Evolutionary conservation across 345 rosid species (phyloP).

Genomic region (Eucalyptus curtisii): DNA sequence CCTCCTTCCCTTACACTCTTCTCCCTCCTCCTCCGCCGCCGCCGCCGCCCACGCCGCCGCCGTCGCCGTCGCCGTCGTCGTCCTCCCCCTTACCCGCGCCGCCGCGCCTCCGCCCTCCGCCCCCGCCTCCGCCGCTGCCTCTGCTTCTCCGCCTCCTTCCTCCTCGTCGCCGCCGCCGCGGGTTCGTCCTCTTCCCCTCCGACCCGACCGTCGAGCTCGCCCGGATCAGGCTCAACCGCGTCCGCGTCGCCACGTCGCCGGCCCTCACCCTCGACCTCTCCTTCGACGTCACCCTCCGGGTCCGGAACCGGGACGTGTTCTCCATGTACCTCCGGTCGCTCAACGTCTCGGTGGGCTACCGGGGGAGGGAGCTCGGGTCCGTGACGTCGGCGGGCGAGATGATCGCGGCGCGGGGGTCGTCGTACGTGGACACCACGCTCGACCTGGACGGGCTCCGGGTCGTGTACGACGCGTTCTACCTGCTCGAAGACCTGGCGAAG

Average conservation of each 20-base stretch:
- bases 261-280: slow-evolving; percentile 52
- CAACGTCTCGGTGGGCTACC: slow-evolving; percentile 54
- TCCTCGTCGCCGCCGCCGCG: slow-evolving; percentile 32
- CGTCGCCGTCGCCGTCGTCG: slow-evolving; percentile 20
- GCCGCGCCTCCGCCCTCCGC: slow-evolving; percentile 1
- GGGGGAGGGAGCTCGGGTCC: slow-evolving; percentile 68
- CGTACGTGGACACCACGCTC: slow-evolving; percentile 64
- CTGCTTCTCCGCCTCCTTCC: slow-evolving; percentile 18
- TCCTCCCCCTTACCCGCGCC: slow-evolving; percentile 28
- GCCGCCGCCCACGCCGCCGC: background rate
- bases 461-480: slow-evolving; percentile 57
- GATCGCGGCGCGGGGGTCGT: slow-evolving; percentile 50
- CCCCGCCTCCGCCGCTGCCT: slow-evolving; percentile 29
- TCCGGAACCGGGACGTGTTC: slow-evolving; percentile 54
- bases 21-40: slow-evolving; percentile 17
- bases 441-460: slow-evolving; percentile 64
- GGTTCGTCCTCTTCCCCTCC: slow-evolving; percentile 63
- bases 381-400: slow-evolving; percentile 44
- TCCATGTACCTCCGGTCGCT: slow-evolving; percentile 53
- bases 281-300: slow-evolving; percentile 46
- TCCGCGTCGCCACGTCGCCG: slow-evolving; percentile 32
- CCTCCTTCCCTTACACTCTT: slow-evolving; percentile 20
- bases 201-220: slow-evolving; percentile 41
- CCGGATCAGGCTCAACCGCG: slow-evolving; percentile 47
- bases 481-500: slow-evolving; percentile 56